A percentile compares a stretch with the other conserved stretches of the same genome.
Conservation (phyloP, 345 rosid genomes). For the Raphanus raphanistrum region DNA sequence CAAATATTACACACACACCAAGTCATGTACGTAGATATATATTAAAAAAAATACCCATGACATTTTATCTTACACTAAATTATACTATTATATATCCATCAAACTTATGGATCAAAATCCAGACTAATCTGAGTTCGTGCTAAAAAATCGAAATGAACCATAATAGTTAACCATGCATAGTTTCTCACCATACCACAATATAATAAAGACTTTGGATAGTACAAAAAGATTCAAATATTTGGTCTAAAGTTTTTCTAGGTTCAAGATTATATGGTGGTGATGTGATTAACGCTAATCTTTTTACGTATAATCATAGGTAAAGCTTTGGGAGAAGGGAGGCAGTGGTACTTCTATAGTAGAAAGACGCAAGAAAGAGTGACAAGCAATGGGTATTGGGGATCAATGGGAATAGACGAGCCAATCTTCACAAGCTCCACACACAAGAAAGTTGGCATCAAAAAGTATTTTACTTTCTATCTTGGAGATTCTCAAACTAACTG, state of each 20-base stretch:
- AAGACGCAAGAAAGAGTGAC: slow-evolving; percentile 62
- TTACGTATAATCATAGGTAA: slow-evolving; percentile 50
- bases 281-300: not conserved
- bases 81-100: too few relatives aligned
- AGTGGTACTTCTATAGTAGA: slow-evolving; percentile 87
- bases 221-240: not conserved
- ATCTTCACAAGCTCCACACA: slow-evolving; percentile 45
- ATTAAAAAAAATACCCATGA: not conserved
- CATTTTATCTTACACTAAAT: not conserved
- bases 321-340: slow-evolving; percentile 83
- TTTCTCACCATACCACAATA: not conserved
- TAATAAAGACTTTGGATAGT: not conserved
- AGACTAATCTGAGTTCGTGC: too few relatives aligned
- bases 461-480: slow-evolving; percentile 50
- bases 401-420: slow-evolving; percentile 69
- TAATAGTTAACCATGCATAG: not conserved
- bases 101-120: too few relatives aligned
- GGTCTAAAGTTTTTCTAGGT: not conserved
- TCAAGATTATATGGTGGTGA: not conserved
- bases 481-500: slow-evolving; percentile 77
- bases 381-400: slow-evolving; percentile 72
- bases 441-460: slow-evolving; percentile 68
- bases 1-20: slow-evolving; percentile 12
- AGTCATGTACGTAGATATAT: slow-evolving; percentile 12
- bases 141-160: too few relatives aligned